Evolutionary conservation across 2,329 filamentous ascomycete genomes (phyloP).

Genomic region (Teratosphaeriaceae sp.): DNA sequence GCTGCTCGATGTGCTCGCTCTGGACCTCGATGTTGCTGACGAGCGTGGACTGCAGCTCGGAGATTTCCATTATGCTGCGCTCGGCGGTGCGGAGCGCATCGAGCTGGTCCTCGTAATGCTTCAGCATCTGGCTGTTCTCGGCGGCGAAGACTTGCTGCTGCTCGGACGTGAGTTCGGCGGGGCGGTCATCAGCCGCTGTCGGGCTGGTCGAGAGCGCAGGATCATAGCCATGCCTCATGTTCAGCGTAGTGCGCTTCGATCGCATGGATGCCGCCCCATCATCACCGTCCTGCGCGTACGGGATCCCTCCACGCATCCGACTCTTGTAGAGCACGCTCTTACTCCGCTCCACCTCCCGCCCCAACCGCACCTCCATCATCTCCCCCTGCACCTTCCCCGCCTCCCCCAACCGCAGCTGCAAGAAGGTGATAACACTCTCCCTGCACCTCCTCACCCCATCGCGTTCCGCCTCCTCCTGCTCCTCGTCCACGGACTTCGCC

Average conservation of each 20-base stretch:
- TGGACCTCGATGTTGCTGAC: constrained; percentile 80
- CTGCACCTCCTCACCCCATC: constrained; percentile 63
- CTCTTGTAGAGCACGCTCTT: constrained; percentile 73
- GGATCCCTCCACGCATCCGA: constrained; percentile 14
- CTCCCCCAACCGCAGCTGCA: constrained; percentile 68
- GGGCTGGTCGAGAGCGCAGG: not conserved
- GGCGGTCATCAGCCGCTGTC: constrained; percentile 12
- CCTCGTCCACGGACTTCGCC: constrained; percentile 59
- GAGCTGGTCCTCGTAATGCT: constrained; percentile 88
- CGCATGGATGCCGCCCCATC: not conserved
- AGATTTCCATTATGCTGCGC: constrained; percentile 85
- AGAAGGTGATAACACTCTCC: constrained; percentile 76
- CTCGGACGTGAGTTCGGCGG: constrained; percentile 60
- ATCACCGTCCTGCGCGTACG: constrained; percentile 17
- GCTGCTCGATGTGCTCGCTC: constrained; percentile 79
- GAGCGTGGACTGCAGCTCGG: constrained; percentile 82
- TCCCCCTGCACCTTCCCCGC: constrained; percentile 72
- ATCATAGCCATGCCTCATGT: constrained; percentile 1
- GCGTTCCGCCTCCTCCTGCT: constrained; percentile 62
- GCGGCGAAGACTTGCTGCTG: constrained; percentile 90
- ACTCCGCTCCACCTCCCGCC: constrained; percentile 80
- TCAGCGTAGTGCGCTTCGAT: constrained; percentile 1
- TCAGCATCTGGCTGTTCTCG: constrained; percentile 87
- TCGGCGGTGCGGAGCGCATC: constrained; percentile 89
- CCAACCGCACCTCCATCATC: constrained; percentile 89